Conservation (phyloP, 306 rosid genomes). For the Medicago lupulina region DNA sequence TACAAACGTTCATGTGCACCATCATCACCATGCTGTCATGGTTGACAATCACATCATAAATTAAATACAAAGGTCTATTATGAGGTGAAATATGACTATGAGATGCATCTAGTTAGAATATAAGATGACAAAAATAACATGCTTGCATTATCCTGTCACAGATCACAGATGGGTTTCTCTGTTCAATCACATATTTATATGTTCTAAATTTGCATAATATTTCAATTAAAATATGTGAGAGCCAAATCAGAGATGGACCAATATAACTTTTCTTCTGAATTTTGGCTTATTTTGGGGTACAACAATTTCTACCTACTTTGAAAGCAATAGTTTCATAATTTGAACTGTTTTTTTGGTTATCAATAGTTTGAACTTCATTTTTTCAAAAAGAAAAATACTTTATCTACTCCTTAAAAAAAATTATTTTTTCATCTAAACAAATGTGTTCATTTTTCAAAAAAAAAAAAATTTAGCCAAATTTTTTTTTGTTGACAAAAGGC, state of each 20-base stretch:
- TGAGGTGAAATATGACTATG: neutral
- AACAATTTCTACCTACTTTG: neutral
- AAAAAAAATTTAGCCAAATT: no score
- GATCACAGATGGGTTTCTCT: neutral
- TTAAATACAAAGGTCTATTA: slow-evolving; percentile 15
- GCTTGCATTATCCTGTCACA: slow-evolving; percentile 17
- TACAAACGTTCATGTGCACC: slow-evolving; percentile 8
- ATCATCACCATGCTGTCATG: slow-evolving; percentile 34
- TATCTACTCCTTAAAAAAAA: no score
- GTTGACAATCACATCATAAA: slow-evolving; percentile 39
- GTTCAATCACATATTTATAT: neutral
- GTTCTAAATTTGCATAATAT: slow-evolving; percentile 1
- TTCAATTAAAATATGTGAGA: neutral
- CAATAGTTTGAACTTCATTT: no score
- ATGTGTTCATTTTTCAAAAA: no score
- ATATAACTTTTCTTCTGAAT: neutral
- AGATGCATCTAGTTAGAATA: neutral
- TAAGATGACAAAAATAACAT: slow-evolving; percentile 33
- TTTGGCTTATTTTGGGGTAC: no score
- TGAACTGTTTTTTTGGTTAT: no score
- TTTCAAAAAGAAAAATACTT: no score
- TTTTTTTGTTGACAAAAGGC: no score
- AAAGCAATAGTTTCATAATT: no score
- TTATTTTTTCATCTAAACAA: no score
- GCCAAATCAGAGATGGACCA: neutral